Conservation (phyloP, 768 basidiomycete genomes). For the Neoboletus magnificus region DNA sequence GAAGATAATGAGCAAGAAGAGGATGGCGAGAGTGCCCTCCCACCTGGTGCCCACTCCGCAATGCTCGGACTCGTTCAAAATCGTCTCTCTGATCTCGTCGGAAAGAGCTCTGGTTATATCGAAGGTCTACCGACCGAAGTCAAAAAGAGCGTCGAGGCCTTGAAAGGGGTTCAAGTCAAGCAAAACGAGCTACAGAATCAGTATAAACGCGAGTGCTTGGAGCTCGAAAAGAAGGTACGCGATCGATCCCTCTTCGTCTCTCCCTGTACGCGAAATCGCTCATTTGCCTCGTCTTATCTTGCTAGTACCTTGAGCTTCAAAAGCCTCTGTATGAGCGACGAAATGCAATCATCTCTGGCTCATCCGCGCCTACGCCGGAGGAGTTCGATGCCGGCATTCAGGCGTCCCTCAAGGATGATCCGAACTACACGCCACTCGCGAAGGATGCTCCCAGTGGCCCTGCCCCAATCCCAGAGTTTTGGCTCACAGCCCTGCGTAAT, state of each 20-base stretch:
- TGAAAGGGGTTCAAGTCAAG: conserved; percentile 92
- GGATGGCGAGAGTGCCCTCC: conserved; percentile 46
- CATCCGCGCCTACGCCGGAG: conserved; percentile 65
- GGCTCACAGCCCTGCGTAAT: conserved; percentile 94
- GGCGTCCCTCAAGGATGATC: conserved; percentile 71
- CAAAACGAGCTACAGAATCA: conserved; percentile 88
- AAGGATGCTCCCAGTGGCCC: conserved; percentile 44
- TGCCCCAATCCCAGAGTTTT: conserved; percentile 84
- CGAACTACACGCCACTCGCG: conserved; percentile 60
- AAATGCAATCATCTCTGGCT: conserved; percentile 76
- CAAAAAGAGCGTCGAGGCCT: conserved; percentile 81
- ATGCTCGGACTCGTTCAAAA: conserved; percentile 87
- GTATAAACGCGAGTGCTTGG: conserved; percentile 90
- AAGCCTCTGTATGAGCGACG: conserved; percentile 87
- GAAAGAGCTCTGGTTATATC: conserved; percentile 93
- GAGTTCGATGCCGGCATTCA: conserved; percentile 82
- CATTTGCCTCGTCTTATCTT: not conserved
- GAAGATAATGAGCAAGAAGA: conserved; percentile 76
- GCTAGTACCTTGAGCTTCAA: conserved; percentile 70
- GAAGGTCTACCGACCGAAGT: conserved; percentile 80
- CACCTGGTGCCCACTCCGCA: conserved; percentile 51
- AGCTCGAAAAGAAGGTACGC: conserved; percentile 91
- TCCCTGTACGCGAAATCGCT: conserved; percentile 9
- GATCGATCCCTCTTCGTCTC: conserved; percentile 3
- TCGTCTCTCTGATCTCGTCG: conserved; percentile 79